Percentiles rank a stretch among this genome's conserved stretches.
Evolutionary conservation across 192 early-diverging fungal species (phyloP).

Genomic region (Rhizophagus prolifer): DNA sequence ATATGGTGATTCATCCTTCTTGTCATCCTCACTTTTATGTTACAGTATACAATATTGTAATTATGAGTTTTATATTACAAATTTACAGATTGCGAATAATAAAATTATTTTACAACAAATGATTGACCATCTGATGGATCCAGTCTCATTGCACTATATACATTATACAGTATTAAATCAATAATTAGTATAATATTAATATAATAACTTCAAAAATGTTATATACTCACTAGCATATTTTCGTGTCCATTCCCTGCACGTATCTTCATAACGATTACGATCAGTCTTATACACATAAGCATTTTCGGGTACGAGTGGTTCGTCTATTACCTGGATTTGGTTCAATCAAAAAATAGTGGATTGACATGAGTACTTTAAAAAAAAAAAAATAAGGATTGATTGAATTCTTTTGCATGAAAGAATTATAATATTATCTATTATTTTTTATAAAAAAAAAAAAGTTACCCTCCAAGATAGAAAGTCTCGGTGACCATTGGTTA

Average conservation of each 20-base stretch:
- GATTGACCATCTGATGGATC: too few species aligned
- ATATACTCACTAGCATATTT: constrained; percentile 73
- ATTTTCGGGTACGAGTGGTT: constrained; percentile 97
- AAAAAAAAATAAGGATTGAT: neutral
- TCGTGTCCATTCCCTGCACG: constrained; percentile 91
- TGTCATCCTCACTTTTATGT: too few species aligned
- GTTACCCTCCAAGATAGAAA: constrained; percentile 92
- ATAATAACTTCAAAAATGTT: too few species aligned
- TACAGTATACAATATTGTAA: too few species aligned
- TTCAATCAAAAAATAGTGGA: constrained; percentile 96
- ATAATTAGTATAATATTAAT: too few species aligned
- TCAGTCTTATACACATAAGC: constrained; percentile 99
- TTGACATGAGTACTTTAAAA: constrained; percentile 80
- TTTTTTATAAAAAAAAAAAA: neutral
- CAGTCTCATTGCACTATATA: too few species aligned
- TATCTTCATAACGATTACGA: constrained; percentile 78
- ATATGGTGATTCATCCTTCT: too few species aligned
- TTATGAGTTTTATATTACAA: too few species aligned
- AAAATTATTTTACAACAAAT: too few species aligned
- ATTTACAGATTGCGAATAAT: too few species aligned
- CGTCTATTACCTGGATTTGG: constrained; percentile 91
- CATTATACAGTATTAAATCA: too few species aligned
- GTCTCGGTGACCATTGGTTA: constrained; percentile 97
- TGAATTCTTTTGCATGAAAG: neutral
- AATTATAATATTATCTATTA: neutral